A percentile compares a stretch with the other conserved stretches of the same genome.
These are phyloP conservation scores for Phytophthora chlamydospora DNA, from an alignment of 352 stramenopile genomes.

Conservation along the genomic window DNA sequence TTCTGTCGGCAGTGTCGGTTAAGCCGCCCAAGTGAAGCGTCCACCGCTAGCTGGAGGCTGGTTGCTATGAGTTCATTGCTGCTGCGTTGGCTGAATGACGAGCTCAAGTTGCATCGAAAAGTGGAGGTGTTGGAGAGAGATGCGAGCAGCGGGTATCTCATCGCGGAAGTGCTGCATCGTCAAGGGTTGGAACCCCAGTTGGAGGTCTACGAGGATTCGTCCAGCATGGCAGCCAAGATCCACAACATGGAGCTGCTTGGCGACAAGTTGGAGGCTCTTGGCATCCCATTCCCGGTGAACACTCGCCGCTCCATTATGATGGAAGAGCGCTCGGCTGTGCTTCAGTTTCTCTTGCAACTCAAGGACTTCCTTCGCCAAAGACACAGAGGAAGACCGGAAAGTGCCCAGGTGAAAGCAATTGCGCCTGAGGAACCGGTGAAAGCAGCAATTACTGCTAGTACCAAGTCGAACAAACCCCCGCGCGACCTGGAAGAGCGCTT, in stretches of 20 bases:
- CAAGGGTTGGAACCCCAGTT: slow-evolving; percentile 55
- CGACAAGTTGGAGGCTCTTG: slow-evolving; percentile 40
- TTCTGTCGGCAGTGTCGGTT: slow-evolving; percentile 35
- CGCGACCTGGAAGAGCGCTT: slow-evolving; percentile 70
- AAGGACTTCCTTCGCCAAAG: slow-evolving; percentile 54
- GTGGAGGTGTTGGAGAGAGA: slow-evolving; percentile 65
- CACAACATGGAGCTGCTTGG: slow-evolving; percentile 68
- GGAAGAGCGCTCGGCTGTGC: slow-evolving; percentile 57
- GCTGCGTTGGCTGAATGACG: slow-evolving; percentile 72
- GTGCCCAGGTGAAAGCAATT: slow-evolving; percentile 18
- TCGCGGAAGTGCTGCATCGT: slow-evolving; percentile 64
- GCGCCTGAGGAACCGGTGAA: slow-evolving; percentile 6
- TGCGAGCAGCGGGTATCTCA: slow-evolving; percentile 71
- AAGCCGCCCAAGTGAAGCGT: not conserved
- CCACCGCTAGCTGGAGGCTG: not conserved
- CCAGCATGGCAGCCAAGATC: slow-evolving; percentile 46
- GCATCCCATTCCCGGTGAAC: slow-evolving; percentile 49
- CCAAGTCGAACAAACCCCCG: slow-evolving; percentile 15
- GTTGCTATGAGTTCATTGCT: slow-evolving; percentile 60
- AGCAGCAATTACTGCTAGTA: not conserved
- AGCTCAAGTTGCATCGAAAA: slow-evolving; percentile 52
- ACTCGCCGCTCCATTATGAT: slow-evolving; percentile 67
- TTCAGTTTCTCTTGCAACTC: slow-evolving; percentile 67
- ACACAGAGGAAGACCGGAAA: slow-evolving; percentile 18
- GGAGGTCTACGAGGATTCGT: slow-evolving; percentile 50